Percentiles rank a stretch among this genome's conserved stretches.
phyloP scores from a whole-genome alignment of 192 early-diverging fungal species.

The Oehlia diaphana region DNA sequence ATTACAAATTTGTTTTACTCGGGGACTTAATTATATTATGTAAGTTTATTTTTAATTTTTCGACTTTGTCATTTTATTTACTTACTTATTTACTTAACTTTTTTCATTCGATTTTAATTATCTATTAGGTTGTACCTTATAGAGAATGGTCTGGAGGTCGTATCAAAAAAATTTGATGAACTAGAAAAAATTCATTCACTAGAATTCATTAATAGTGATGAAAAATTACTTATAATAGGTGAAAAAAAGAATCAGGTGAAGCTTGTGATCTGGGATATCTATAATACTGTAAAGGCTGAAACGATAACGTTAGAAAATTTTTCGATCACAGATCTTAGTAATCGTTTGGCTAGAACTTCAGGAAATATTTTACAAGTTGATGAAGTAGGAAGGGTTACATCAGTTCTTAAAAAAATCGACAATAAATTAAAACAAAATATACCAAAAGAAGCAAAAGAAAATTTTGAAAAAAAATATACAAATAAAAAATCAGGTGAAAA shows the following conservation, averaged over 20 bases:
- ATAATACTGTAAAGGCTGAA: not conserved
- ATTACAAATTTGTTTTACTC: not conserved
- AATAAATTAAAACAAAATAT: not conserved
- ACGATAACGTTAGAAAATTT: not conserved
- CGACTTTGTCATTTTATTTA: too few relatives aligned
- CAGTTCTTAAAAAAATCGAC: not conserved
- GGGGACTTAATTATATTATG: not conserved
- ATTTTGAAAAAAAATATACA: too few relatives aligned
- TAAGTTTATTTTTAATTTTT: not conserved
- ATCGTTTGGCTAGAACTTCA: not conserved
- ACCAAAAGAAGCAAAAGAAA: too few relatives aligned
- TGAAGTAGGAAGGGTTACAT: not conserved
- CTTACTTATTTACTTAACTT: too few relatives aligned
- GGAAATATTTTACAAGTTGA: not conserved
- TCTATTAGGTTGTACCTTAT: not conserved
- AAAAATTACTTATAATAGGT: not conserved
- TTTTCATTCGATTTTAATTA: too few relatives aligned
- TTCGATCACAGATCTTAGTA: not conserved
- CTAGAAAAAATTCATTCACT: not conserved
- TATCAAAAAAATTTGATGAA: not conserved
- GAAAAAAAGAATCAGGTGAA: not conserved
- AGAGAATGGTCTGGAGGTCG: not conserved
- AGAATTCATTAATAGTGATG: not conserved
- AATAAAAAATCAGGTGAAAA: too few relatives aligned
- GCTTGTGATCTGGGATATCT: not conserved